Conservation (phyloP, 768 basidiomycete species). For the Chalciporus piperatus region DNA sequence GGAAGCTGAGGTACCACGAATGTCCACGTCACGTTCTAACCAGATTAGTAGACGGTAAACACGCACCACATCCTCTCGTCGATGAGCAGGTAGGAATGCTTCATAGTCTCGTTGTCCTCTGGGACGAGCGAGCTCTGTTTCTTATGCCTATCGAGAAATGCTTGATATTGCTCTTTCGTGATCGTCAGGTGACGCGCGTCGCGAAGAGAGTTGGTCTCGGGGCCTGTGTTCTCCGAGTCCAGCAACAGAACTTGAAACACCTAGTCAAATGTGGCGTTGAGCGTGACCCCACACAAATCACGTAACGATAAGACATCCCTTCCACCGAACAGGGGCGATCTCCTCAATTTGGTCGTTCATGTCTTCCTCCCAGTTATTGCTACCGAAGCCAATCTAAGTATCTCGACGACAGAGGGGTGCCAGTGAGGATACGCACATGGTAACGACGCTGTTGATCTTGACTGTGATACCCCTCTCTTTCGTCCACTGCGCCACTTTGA, state of each 20-base stretch:
- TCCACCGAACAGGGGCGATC: slow-evolving; percentile 33
- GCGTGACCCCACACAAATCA: not conserved
- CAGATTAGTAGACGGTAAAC: not conserved
- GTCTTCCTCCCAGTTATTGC: slow-evolving; percentile 35
- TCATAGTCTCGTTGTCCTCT: slow-evolving; percentile 38
- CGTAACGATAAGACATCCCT: slow-evolving; percentile 18
- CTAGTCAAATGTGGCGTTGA: slow-evolving; percentile 7
- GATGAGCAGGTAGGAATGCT: slow-evolving; percentile 36
- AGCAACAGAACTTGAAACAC: slow-evolving; percentile 32
- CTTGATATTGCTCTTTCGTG: slow-evolving; percentile 31
- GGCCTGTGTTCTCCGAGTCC: slow-evolving; percentile 29
- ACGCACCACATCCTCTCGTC: slow-evolving; percentile 37
- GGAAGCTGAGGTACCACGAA: slow-evolving; percentile 15
- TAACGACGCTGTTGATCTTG: slow-evolving; percentile 35
- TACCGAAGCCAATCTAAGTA: not conserved
- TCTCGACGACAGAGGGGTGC: not conserved
- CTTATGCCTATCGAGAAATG: slow-evolving; percentile 32
- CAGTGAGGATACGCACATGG: slow-evolving; percentile 15
- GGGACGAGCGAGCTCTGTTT: slow-evolving; percentile 30
- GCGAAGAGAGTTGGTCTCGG: slow-evolving; percentile 23
- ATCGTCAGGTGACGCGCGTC: slow-evolving; percentile 28
- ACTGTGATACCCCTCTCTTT: slow-evolving; percentile 28
- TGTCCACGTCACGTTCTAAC: not conserved
- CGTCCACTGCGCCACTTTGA: slow-evolving; percentile 32
- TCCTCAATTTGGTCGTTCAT: slow-evolving; percentile 33